phyloP scores from a whole-genome alignment of 1,139 yeast genomes.

The Yueomyces sp. region DNA sequence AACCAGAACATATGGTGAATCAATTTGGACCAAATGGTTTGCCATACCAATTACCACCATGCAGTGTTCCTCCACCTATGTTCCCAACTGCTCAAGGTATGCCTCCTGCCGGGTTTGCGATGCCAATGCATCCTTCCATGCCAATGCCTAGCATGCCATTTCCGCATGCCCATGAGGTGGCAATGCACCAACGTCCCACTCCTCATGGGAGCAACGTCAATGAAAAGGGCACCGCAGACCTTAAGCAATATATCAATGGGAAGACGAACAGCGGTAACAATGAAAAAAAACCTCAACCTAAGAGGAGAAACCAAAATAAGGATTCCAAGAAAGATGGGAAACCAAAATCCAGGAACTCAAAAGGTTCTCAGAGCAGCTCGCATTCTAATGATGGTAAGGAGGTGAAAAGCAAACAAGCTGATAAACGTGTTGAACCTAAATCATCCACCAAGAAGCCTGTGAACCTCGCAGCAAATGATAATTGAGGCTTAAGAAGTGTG shows the following conservation, averaged over 20 bases:
- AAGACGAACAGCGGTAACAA: neutral
- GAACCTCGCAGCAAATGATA: no score
- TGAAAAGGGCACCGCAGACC: conserved; percentile 7
- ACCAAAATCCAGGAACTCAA: no score
- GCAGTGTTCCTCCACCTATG: conserved; percentile 16
- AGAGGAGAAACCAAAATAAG: no score
- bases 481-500: no score
- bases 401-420: no score
- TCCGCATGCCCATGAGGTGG: conserved; percentile 7
- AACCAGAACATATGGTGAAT: neutral
- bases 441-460: no score
- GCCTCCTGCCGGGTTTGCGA: conserved; percentile 10
- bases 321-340: no score
- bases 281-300: no score
- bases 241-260: conserved; percentile 3
- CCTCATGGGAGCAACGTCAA: conserved; percentile 2
- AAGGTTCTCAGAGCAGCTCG: no score
- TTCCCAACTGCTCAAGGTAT: conserved; percentile 13
- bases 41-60: conserved; percentile 14
- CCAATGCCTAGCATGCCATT: conserved; percentile 9
- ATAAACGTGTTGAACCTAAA: no score
- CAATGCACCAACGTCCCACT: conserved; percentile 4
- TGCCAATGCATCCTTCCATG: neutral
- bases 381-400: no score
- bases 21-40: conserved; percentile 6